Conservation (phyloP, 208 protist genomes). For the Ichthyophonus hoferi region DNA sequence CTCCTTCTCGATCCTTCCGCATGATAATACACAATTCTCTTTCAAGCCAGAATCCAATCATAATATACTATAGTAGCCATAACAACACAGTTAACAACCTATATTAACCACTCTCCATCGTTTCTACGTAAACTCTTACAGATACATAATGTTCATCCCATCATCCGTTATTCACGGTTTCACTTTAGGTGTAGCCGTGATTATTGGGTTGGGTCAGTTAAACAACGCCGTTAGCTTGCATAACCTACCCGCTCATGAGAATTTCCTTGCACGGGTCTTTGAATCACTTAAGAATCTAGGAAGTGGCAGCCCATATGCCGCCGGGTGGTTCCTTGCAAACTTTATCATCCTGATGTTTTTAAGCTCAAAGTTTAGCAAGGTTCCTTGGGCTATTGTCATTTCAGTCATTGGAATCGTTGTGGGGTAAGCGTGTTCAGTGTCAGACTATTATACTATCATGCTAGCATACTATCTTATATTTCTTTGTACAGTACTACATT, state of each 20-base stretch:
- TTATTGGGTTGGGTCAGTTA: slow-evolving; percentile 40
- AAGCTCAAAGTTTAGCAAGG: slow-evolving; percentile 21
- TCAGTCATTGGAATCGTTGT: slow-evolving; percentile 34
- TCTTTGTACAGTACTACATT: too few species aligned
- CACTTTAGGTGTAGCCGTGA: slow-evolving; percentile 47
- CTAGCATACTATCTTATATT: too few species aligned
- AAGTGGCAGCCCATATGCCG: neutral
- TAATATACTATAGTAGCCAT: too few species aligned
- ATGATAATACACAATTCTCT: too few species aligned
- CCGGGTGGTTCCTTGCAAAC: neutral
- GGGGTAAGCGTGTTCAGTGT: too few species aligned
- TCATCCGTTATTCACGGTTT: slow-evolving; percentile 48
- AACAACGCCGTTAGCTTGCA: slow-evolving; percentile 45
- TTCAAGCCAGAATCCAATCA: too few species aligned
- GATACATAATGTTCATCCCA: neutral
- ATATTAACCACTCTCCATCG: too few species aligned
- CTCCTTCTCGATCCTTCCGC: too few species aligned
- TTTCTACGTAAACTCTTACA: too few species aligned
- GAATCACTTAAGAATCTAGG: slow-evolving; percentile 9
- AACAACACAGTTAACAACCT: too few species aligned
- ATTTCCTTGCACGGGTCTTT: slow-evolving; percentile 34
- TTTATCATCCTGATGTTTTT: neutral
- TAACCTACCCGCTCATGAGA: slow-evolving; percentile 38
- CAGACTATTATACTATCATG: too few species aligned
- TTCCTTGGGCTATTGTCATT: slow-evolving; percentile 44